phyloP scores from a whole-genome alignment of 177 flowering plant species.

The Vitis hybrid region DNA sequence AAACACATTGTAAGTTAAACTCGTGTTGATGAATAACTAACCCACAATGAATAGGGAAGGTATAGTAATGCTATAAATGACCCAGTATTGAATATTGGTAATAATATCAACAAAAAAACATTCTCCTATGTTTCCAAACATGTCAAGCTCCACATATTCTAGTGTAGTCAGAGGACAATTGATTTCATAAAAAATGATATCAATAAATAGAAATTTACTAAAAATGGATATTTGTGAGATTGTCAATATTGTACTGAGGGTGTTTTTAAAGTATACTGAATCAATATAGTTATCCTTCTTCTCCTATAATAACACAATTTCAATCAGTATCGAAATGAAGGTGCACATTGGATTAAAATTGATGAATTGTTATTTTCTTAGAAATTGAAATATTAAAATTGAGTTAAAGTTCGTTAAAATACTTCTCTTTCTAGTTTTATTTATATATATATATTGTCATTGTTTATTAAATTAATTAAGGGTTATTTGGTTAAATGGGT shows the following conservation, averaged over 20 bases:
- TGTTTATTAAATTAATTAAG: too few species aligned
- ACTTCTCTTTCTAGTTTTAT: too few species aligned
- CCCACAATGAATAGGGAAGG: constrained; percentile 12
- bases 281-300: constrained; percentile 17
- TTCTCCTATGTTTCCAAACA: too few species aligned
- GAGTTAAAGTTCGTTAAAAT: too few species aligned
- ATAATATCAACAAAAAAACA: too few species aligned
- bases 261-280: constrained; percentile 10
- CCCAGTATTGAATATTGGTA: too few species aligned
- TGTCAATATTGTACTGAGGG: constrained; percentile 13
- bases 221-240: constrained; percentile 18
- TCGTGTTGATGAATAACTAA: constrained; percentile 11
- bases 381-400: too few species aligned
- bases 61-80: neutral
- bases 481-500: too few species aligned
- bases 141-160: neutral
- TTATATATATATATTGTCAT: too few species aligned
- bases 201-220: constrained; percentile 14
- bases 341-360: neutral
- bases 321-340: neutral
- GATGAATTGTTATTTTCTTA: neutral
- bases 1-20: constrained; percentile 17
- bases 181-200: constrained; percentile 19
- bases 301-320: constrained; percentile 11
- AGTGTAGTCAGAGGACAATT: constrained; percentile 12